Evolutionary conservation across 768 basidiomycete genomes (phyloP).

Genomic region (Wakefieldia striispora): DNA sequence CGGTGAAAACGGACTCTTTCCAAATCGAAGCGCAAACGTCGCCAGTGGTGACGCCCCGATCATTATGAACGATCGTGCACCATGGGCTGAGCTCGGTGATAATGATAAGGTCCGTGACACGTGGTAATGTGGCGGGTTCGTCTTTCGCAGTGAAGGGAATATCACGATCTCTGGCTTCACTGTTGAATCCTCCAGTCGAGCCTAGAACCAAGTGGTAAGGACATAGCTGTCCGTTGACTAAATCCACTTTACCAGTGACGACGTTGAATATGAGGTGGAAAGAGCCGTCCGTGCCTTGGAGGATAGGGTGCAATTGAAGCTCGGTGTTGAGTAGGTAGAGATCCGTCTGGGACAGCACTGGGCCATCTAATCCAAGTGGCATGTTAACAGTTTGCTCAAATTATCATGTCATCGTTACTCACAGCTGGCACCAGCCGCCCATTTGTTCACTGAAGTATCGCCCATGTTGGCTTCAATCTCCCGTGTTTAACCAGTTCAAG

Average conservation of each 20-base stretch:
- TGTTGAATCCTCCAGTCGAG: constrained; percentile 60
- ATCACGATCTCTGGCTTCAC: constrained; percentile 56
- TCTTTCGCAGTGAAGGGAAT: constrained; percentile 52
- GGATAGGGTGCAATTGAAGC: constrained; percentile 72
- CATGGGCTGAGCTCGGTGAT: constrained; percentile 67
- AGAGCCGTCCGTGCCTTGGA: constrained; percentile 43
- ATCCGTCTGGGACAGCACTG: constrained; percentile 76
- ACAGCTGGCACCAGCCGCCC: constrained; percentile 38
- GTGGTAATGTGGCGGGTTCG: constrained; percentile 69
- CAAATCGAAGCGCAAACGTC: constrained; percentile 73
- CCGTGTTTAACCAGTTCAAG: not conserved
- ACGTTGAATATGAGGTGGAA: constrained; percentile 76
- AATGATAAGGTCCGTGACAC: constrained; percentile 56
- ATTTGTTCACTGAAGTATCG: constrained; percentile 31
- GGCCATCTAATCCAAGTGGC: constrained; percentile 54
- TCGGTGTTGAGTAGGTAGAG: constrained; percentile 72
- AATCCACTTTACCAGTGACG: constrained; percentile 48
- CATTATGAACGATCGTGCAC: constrained; percentile 74
- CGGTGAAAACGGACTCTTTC: constrained; percentile 67
- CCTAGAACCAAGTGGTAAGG: constrained; percentile 35
- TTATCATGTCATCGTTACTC: constrained; percentile 13
- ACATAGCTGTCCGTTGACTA: not conserved
- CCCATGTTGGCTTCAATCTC: constrained; percentile 16
- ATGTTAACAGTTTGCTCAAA: not conserved
- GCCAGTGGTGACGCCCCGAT: constrained; percentile 68